A percentile compares a stretch with the other conserved stretches of the same genome.
These are phyloP conservation scores for Ustilago crameri DNA, from an alignment of 1,284 basidiomycete genomes.

Conservation along the genomic window DNA sequence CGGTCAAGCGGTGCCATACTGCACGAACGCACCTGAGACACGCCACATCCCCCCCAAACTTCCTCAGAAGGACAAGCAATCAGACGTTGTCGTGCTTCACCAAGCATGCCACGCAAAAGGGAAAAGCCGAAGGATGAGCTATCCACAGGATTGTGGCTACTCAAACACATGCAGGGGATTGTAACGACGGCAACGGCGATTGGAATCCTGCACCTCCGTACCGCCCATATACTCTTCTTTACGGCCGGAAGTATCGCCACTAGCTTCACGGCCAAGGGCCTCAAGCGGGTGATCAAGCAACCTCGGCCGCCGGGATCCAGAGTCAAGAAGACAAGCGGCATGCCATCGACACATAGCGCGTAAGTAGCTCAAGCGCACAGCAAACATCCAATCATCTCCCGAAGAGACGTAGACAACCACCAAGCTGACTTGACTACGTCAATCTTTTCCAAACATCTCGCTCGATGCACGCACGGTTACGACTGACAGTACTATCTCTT, in stretches of 20 bases:
- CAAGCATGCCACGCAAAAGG: conserved; percentile 7
- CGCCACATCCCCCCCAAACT: too few species aligned
- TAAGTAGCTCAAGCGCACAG: conserved; percentile 13
- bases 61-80: too few species aligned
- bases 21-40: neutral
- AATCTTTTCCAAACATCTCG: neutral
- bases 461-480: neutral
- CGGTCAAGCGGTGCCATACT: neutral
- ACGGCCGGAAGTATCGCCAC: conserved; percentile 39
- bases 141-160: conserved; percentile 43
- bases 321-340: conserved; percentile 51
- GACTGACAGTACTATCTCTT: conserved; percentile 39
- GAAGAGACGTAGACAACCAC: neutral
- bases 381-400: neutral
- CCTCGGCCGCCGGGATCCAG: conserved; percentile 46
- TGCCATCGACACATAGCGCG: conserved; percentile 56
- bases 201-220: conserved; percentile 47
- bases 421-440: neutral
- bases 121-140: conserved; percentile 13
- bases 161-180: conserved; percentile 53
- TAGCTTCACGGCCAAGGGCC: conserved; percentile 50
- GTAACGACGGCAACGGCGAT: conserved; percentile 50
- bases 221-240: conserved; percentile 42
- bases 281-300: conserved; percentile 55
- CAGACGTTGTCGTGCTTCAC: too few species aligned